A percentile compares a stretch with the other conserved stretches of the same genome.
These are phyloP conservation scores for Quercus phellos DNA, from an alignment of 331 rosid genomes.

Conservation along the genomic window DNA sequence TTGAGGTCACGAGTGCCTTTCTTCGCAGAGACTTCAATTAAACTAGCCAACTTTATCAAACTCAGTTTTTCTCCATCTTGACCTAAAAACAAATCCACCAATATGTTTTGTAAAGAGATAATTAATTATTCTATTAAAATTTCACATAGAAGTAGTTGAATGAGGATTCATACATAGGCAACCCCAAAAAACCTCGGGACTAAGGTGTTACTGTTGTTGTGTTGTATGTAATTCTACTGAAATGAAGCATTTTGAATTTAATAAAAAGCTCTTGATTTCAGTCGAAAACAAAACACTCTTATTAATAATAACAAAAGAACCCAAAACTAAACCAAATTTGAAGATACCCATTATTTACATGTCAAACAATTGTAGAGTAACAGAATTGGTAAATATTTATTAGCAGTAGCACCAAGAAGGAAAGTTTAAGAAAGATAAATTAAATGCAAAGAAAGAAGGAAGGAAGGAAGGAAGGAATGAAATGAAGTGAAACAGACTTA, in stretches of 20 bases:
- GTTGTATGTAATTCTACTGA: no score
- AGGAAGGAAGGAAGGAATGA: constrained; percentile 13
- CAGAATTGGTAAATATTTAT: no score
- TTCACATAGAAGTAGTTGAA: no score
- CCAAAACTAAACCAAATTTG: not conserved
- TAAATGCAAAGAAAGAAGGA: not conserved
- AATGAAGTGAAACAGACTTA: constrained; percentile 9
- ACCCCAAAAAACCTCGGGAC: no score
- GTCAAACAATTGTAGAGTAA: not conserved
- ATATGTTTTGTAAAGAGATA: not conserved
- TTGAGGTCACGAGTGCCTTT: constrained; percentile 61
- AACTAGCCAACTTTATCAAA: constrained; percentile 68
- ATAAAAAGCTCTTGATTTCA: not conserved
- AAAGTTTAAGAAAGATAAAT: not conserved
- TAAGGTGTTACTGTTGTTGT: no score
- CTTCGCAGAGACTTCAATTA: constrained; percentile 73
- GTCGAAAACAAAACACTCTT: not conserved
- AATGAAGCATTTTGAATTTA: not conserved
- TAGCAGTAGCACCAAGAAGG: not conserved
- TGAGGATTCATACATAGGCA: no score
- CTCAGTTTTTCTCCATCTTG: constrained; percentile 73
- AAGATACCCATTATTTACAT: not conserved
- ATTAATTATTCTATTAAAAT: no score
- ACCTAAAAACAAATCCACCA: constrained; percentile 41
- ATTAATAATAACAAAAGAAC: not conserved